Evolutionary conservation across 2,329 filamentous ascomycete species (phyloP).

Genomic region (Pseudogymnoascus sp.): DNA sequence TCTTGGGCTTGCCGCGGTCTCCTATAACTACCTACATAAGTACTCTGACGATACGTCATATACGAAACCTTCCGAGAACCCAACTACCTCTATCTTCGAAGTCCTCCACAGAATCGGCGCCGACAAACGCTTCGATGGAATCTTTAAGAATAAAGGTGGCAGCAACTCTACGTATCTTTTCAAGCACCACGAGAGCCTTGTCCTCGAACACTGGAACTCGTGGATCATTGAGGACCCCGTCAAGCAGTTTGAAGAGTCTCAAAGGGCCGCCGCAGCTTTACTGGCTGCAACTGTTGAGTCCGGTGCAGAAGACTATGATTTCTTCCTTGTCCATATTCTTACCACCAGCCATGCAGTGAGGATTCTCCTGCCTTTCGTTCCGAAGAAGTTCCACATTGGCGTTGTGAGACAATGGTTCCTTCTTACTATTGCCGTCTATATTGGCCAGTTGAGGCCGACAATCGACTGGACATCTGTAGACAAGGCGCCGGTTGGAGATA

Average conservation of each 20-base stretch:
- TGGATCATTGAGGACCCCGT: conserved; percentile 66
- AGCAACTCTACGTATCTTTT: conserved; percentile 63
- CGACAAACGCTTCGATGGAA: conserved; percentile 61
- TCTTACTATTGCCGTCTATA: conserved; percentile 68
- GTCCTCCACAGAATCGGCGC: conserved; percentile 60
- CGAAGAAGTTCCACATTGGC: conserved; percentile 60
- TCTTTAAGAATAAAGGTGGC: conserved; percentile 51
- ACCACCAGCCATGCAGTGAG: conserved; percentile 82
- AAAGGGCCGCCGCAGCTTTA: conserved; percentile 53
- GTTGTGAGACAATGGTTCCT: conserved; percentile 88
- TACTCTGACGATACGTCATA: conserved; percentile 68
- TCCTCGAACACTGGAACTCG: conserved; percentile 86
- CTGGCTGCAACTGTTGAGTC: conserved; percentile 52
- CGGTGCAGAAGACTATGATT: conserved; percentile 63
- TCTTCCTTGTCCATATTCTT: conserved; percentile 73
- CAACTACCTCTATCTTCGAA: conserved; percentile 55
- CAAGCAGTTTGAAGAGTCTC: conserved; percentile 67
- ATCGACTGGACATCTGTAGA: conserved; percentile 60
- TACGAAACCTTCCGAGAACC: conserved; percentile 53
- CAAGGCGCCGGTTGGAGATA: conserved; percentile 27
- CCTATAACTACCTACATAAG: conserved; percentile 54
- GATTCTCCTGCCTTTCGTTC: conserved; percentile 72
- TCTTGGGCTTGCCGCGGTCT: conserved; percentile 55
- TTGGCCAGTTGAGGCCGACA: conserved; percentile 63
- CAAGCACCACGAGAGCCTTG: conserved; percentile 54